Evolutionary conservation across 495 filamentous ascomycete genomes (phyloP), one percentile per base, ranked within the genome.

Genomic region (Cudoniella acicularis): DNA sequence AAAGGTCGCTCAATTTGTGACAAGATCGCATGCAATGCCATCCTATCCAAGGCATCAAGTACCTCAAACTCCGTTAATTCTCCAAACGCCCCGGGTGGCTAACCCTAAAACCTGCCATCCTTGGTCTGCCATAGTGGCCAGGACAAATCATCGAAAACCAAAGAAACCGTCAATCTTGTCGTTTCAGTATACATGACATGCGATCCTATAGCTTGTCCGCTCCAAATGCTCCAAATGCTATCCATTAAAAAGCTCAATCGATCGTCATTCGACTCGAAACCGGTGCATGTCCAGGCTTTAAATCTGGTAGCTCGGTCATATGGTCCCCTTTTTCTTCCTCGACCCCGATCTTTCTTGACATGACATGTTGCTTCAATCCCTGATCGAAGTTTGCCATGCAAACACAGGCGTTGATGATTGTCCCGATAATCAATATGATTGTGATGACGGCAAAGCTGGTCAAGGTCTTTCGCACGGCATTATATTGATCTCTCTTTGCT

Each of bases 371-470:
- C 75, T 95, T 97, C 56, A 98, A 76, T 6, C 94, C 94, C 60
- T 87, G 86, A 73, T 87, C 79, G 80, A 98, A 98, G 77, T 98
- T 98, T 69, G 77, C 74, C 72, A 87, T 89, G 78, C 94, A 98
- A 62, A 89, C 79, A 63, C 86, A 83, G 23, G 91, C 93, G 58
- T 96, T 92, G 74, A 85, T 77, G 65, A 98, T 98, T 53, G 94
- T 98, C 53, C 90, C 70, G 42, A 96, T 75, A 65, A 98, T 92
- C 59, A 97, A 76, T 24, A 94, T 66, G 26, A 98, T 83, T 20
- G 95, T 97, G 65, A 98, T 88, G 56, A 96, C 83, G 52, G 94
- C 92, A 72, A 98, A 98, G 60, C 89, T 89, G 20, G 94, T 98
- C 67, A 98, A 79, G 43, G 85, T 89, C 54, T 83, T 83, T 46